Conservation (phyloP, 2,329 filamentous ascomycete genomes). For the Cladosporium sp. region DNA sequence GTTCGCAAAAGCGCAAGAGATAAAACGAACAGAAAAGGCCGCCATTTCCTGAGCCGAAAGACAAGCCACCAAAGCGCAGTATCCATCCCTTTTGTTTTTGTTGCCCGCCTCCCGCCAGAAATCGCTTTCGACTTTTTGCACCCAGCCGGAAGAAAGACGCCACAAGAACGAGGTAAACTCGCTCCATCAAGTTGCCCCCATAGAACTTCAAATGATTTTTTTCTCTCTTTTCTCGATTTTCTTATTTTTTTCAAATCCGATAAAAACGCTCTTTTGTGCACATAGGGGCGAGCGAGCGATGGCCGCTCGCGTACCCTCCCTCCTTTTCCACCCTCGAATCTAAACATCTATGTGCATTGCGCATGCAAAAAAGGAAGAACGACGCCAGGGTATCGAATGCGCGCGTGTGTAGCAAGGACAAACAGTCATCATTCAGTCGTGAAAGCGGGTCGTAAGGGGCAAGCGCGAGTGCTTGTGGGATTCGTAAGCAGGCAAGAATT, state of each 20-base stretch:
- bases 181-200: too few species aligned
- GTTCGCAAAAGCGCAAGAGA: neutral
- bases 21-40: constrained; percentile 1
- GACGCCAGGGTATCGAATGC: constrained; percentile 28
- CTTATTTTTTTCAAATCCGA: neutral
- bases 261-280: neutral
- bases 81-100: neutral
- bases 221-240: neutral
- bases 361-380: constrained; percentile 21
- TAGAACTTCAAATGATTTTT: neutral
- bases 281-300: neutral
- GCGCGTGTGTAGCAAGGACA: constrained; percentile 15
- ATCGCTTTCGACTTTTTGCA: constrained; percentile 7
- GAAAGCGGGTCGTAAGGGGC: constrained; percentile 17
- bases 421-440: constrained; percentile 27
- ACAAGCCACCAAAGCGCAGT: neutral
- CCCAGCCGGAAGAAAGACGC: constrained; percentile 1
- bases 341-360: constrained; percentile 23
- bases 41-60: neutral
- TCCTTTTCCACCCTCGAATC: constrained; percentile 7
- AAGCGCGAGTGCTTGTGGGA: constrained; percentile 18
- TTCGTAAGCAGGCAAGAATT: constrained; percentile 30
- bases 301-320: constrained; percentile 1
- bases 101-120: neutral
- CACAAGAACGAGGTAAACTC: constrained; percentile 1